These are phyloP conservation scores for Blastobotrys attinorum DNA, from an alignment of 805 yeast species.

Conservation along the genomic window DNA sequence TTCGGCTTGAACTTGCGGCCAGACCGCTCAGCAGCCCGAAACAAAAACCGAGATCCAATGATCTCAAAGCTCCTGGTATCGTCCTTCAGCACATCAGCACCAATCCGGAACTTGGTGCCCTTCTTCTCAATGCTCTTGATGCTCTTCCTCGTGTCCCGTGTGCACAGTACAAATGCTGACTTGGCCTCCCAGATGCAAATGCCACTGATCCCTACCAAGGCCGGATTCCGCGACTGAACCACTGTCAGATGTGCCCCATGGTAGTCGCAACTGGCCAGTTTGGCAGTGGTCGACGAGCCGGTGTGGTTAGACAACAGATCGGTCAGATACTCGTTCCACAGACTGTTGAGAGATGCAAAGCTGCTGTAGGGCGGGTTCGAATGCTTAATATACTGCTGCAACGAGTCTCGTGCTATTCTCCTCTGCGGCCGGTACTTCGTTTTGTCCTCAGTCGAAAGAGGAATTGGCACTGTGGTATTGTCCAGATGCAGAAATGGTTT, in stretches of 20 bases:
- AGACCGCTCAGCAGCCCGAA: conserved; percentile 72
- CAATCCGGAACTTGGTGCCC: conserved; percentile 55
- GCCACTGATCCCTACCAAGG: conserved; percentile 57
- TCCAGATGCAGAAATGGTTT: conserved; percentile 26
- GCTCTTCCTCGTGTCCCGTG: conserved; percentile 47
- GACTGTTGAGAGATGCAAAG: conserved; percentile 45
- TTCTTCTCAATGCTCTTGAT: conserved; percentile 58
- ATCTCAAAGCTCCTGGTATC: conserved; percentile 50
- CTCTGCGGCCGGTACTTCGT: background rate
- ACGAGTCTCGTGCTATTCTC: conserved; percentile 8
- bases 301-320: conserved; percentile 37
- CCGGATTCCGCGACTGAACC: conserved; percentile 45
- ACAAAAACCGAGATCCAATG: conserved; percentile 71
- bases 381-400: conserved; percentile 28
- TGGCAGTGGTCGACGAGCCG: conserved; percentile 11
- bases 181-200: conserved; percentile 82
- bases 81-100: conserved; percentile 23
- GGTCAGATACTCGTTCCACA: conserved; percentile 68
- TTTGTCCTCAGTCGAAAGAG: conserved; percentile 7
- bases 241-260: conserved; percentile 68
- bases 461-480: conserved; percentile 10
- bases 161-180: conserved; percentile 49
- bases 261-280: conserved; percentile 69
- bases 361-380: conserved; percentile 35
- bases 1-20: conserved; percentile 80